phyloP scores from a whole-genome alignment of 352 stramenopile species.

The Phytophthora meadii region DNA sequence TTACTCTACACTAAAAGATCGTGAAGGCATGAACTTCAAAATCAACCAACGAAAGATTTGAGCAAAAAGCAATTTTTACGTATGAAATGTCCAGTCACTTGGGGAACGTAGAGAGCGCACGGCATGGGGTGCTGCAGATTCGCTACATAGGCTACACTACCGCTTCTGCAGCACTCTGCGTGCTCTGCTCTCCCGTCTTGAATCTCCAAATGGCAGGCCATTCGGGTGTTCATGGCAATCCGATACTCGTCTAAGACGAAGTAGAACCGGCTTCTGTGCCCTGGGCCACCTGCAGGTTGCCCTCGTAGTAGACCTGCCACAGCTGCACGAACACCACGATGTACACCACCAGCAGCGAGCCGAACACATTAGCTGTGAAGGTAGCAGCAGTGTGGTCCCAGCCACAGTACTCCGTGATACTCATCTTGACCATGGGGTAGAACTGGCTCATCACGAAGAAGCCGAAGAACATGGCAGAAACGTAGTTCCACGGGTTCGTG shows the following conservation, averaged over 20 bases:
- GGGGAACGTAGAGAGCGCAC: constrained; percentile 17
- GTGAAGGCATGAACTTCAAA: neutral
- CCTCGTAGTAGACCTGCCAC: constrained; percentile 86
- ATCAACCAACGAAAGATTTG: neutral
- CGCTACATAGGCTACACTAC: constrained; percentile 53
- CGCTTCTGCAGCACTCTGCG: constrained; percentile 31
- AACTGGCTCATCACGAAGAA: constrained; percentile 89
- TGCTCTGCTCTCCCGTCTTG: constrained; percentile 10
- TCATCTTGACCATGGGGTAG: constrained; percentile 93
- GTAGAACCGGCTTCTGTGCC: constrained; percentile 38
- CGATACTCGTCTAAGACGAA: constrained; percentile 32
- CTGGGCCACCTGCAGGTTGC: constrained; percentile 72
- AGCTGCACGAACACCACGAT: constrained; percentile 90
- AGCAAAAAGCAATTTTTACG: constrained; percentile 43
- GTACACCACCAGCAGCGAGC: constrained; percentile 82
- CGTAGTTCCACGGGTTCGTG: constrained; percentile 90
- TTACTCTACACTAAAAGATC: constrained; percentile 15
- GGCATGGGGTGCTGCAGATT: constrained; percentile 25
- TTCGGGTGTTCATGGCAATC: constrained; percentile 27
- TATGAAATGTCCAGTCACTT: constrained; percentile 47
- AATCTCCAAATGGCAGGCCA: constrained; percentile 3
- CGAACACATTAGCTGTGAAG: constrained; percentile 87
- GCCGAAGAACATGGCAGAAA: constrained; percentile 89
- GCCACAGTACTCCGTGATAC: constrained; percentile 89
- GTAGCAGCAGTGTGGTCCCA: constrained; percentile 88